These are phyloP conservation scores for Apiospora koreana DNA, from an alignment of 2,329 filamentous ascomycete species.

Conservation along the genomic window DNA sequence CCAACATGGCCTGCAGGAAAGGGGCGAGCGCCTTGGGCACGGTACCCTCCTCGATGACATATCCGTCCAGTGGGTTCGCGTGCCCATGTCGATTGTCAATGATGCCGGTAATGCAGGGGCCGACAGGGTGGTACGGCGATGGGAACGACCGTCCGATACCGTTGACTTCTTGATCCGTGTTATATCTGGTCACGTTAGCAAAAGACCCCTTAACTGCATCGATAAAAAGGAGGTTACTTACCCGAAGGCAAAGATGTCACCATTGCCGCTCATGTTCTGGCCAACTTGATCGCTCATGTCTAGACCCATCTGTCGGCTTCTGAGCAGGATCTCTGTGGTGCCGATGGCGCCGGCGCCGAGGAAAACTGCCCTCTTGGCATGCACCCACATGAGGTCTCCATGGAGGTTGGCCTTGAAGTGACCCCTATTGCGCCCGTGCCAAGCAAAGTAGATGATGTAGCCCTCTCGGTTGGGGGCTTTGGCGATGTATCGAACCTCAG, in stretches of 20 bases:
- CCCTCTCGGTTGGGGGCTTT: slow-evolving; percentile 52
- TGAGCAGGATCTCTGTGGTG: slow-evolving; percentile 65
- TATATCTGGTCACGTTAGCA: slow-evolving; percentile 46
- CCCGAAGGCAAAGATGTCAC: slow-evolving; percentile 66
- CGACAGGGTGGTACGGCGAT: slow-evolving; percentile 52
- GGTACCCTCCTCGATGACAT: slow-evolving; percentile 64
- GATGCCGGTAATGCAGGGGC: slow-evolving; percentile 63
- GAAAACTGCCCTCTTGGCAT: slow-evolving; percentile 65
- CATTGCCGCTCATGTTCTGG: slow-evolving; percentile 65
- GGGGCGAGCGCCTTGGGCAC: slow-evolving; percentile 58
- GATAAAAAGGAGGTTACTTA: slow-evolving; percentile 29
- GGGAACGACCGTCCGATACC: slow-evolving; percentile 54
- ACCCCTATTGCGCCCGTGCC: slow-evolving; percentile 60
- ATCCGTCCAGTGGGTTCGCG: slow-evolving; percentile 59
- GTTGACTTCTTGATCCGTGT: slow-evolving; percentile 58
- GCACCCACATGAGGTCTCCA: slow-evolving; percentile 66
- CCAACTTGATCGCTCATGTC: slow-evolving; percentile 58
- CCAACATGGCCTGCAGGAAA: slow-evolving; percentile 58
- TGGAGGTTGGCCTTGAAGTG: slow-evolving; percentile 56
- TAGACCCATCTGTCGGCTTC: slow-evolving; percentile 60
- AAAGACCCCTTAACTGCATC: not conserved
- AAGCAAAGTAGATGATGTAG: slow-evolving; percentile 65
- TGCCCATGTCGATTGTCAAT: slow-evolving; percentile 59
- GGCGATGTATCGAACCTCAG: slow-evolving; percentile 64
- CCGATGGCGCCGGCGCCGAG: slow-evolving; percentile 66